These are phyloP conservation scores for Bipolaris bicolor DNA, from an alignment of 2,329 filamentous ascomycete species.

Conservation along the genomic window DNA sequence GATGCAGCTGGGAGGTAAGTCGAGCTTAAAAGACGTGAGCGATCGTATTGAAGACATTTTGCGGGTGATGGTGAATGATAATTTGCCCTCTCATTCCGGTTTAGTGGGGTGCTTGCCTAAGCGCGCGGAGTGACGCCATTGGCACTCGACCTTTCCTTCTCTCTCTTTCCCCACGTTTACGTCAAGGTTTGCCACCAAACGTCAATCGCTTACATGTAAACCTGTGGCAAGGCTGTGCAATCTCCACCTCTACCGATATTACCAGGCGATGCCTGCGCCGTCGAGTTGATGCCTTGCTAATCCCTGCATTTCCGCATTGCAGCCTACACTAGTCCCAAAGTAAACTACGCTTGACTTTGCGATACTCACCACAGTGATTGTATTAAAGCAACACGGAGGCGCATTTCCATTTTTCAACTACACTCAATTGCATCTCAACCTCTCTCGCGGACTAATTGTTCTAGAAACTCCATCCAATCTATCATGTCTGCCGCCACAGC, in stretches of 20 bases:
- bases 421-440: neutral
- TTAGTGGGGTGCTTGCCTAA: constrained; percentile 30
- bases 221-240: neutral
- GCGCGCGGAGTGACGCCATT: constrained; percentile 5
- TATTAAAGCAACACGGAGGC: constrained; percentile 29
- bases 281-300: constrained; percentile 40
- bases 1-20: constrained; percentile 78
- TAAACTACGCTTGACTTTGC: constrained; percentile 22
- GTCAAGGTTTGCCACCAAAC: neutral
- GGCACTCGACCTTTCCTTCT: neutral
- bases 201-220: neutral
- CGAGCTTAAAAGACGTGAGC: constrained; percentile 60
- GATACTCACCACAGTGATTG: constrained; percentile 8
- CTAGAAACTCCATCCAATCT: neutral
- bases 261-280: neutral
- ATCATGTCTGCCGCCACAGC: constrained; percentile 25
- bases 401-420: constrained; percentile 17
- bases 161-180: neutral
- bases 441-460: too few relatives aligned
- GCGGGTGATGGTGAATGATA: constrained; percentile 6
- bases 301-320: constrained; percentile 32
- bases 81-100: constrained; percentile 20
- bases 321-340: constrained; percentile 41
- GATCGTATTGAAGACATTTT: constrained; percentile 50
- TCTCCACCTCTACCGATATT: neutral